Base-by-base conservation (phyloP, 192 early-diverging fungal species). In the Chytriomyces confervae region DNA sequence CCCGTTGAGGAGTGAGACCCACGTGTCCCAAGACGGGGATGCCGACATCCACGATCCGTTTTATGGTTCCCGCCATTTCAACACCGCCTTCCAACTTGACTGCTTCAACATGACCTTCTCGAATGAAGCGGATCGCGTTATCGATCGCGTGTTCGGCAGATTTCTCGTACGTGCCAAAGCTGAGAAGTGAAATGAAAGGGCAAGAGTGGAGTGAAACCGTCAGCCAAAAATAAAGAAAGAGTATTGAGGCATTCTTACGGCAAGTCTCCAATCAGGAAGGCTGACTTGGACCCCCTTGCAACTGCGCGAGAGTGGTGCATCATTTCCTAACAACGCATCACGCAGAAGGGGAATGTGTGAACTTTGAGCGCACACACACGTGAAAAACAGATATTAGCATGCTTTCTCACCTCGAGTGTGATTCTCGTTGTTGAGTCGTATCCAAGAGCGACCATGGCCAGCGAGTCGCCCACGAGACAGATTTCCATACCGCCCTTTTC, bases 381-480 rank as follows among this genome's bases (percentile, higher is more conserved):
- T 36, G 36, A 36, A 7, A 81, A 20, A 5, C 61, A 48, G 70
- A 48, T 13, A 51, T 76, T 78, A 29, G 50, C 43, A 11, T 7
- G 61, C 36, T 24, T 6, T 79, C 88, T 86, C 82, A 93, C 92
- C 67, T 98, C 94, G 61, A 98, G 85, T 2, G 96, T 97, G 46
- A 97, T 86, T 62, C 88, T 88, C 61, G 93, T 93, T 9, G 96
- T 98, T 44, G 89, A 91, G 20, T 93, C 88, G 80, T 94, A 91
- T 6, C 97, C 97, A 60, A 99, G 84, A 6, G 94, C 91, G 0
- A 99, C 98, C 98, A 99, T 99, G 11, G 95, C 98, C 64, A 98
- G 84, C 2, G 94, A 95, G 82, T 98, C 98, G 20, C 98, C 98
- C 5, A 99, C 96, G 8, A 99, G 88, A 67, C 86, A 86, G 78